Evolutionary conservation across 2,329 filamentous ascomycete genomes (phyloP), one percentile per base, ranked within the genome.

Genomic region (Pochonia chlamydosporia): DNA sequence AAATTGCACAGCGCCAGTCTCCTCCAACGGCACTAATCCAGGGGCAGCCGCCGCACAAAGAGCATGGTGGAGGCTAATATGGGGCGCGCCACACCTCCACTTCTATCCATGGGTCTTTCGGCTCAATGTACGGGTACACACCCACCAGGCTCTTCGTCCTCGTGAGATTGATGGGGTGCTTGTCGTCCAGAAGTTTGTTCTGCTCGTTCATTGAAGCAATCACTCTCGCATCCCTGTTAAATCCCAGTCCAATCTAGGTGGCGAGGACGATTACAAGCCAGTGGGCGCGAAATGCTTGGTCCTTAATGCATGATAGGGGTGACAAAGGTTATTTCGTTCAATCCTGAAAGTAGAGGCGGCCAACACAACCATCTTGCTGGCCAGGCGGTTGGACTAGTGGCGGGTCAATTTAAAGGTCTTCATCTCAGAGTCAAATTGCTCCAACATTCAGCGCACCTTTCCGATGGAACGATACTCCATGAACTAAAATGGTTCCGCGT

Each of bases 1-100:
- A 61, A 57, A 54, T 54, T 56, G 48, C 48, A 39, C 43, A 40
- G 39, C 44, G 42, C 43, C 47, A 37, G 41, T 43, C 40, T 43
- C 35, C 46, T 41, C 43, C 44, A 28, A 31, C 10, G 40, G 44
- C 48, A 43, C 51, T 52, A 52, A 44, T 44, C 49, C 52, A 54
- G 52, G 50, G 51, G 51, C 24, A 28, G 42, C 31, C n/a, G 37
- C 7, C 8, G 16, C 30, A 14, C 16, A 16, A 16, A 18, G 18
- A 8, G n/a, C n/a, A 14, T n/a, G 40, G 39, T 49, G 51, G 51
- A 44, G 49, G 40, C 9, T 20, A 23, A 10, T 23, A 48, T 48
- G 48, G 48, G 48, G 43, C 49, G 21, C 14, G 26, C 31, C 21
- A 35, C 44, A 6, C n/a, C 25, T 16, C 18, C 44, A 25, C 37